These are phyloP conservation scores for Fraxinus pennsylvanica DNA, from an alignment of 257 asterid species.

Conservation along the genomic window DNA sequence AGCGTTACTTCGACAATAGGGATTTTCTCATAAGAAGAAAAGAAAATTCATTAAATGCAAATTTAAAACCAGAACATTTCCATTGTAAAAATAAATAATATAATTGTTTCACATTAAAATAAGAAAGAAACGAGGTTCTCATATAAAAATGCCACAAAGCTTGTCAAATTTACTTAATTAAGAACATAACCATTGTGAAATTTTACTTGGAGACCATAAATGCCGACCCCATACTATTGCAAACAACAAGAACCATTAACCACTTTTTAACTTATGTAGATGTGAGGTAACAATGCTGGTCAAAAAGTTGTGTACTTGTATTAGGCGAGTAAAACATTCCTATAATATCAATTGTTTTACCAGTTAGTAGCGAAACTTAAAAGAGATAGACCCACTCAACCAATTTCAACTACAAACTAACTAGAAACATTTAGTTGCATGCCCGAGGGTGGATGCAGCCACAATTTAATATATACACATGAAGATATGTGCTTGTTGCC, in stretches of 20 bases:
- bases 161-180: not conserved
- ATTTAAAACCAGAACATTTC: not conserved
- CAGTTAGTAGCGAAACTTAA: not conserved
- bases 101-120: not conserved
- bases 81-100: not conserved
- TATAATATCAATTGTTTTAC: not conserved
- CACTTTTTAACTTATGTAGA: not conserved
- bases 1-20: conserved; percentile 14
- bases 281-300: conserved; percentile 6
- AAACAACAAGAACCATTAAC: not conserved
- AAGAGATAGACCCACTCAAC: not conserved
- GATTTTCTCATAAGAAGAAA: not conserved
- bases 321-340: conserved; percentile 9
- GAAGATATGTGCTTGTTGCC: conserved; percentile 3
- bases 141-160: conserved; percentile 1
- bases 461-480: not conserved
- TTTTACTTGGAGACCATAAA: not conserved
- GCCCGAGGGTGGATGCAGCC: conserved; percentile 3
- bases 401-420: not conserved
- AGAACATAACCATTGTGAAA: not conserved
- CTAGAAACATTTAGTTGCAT: not conserved
- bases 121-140: not conserved
- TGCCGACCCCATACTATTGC: not conserved
- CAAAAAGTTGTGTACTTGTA: not conserved
- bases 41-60: not conserved